Conservation (phyloP, 345 rosid species). For the Eucalyptus marginata region DNA sequence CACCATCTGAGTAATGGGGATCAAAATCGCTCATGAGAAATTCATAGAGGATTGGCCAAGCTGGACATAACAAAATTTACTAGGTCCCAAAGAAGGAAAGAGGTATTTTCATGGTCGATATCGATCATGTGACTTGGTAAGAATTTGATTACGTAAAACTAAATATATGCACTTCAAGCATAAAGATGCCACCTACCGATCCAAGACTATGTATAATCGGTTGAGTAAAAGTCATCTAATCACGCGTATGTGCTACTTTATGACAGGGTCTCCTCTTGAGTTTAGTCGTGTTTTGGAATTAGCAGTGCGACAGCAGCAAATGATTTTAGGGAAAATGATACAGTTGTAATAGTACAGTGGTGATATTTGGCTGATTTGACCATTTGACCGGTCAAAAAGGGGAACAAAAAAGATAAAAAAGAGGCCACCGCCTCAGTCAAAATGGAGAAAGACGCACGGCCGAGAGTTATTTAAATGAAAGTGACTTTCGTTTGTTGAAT, state of each 20-base stretch:
- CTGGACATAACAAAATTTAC: background rate
- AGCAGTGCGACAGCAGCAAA: background rate
- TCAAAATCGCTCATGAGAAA: background rate
- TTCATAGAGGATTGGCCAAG: background rate
- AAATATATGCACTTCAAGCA: background rate
- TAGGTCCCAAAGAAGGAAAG: background rate
- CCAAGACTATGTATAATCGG: background rate
- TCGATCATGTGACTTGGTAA: background rate
- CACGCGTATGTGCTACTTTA: background rate
- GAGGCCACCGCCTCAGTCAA: background rate
- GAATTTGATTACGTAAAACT: background rate
- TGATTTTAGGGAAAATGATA: background rate
- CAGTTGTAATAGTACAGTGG: background rate
- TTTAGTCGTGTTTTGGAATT: background rate
- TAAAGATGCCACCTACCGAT: background rate
- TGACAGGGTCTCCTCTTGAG: background rate
- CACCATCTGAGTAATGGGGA: background rate
- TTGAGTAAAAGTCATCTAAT: background rate
- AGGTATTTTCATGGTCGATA: background rate
- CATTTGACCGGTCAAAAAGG: background rate
- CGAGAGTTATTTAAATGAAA: background rate
- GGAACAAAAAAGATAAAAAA: background rate
- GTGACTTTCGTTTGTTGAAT: background rate
- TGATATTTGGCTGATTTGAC: background rate
- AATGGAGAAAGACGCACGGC: background rate